Evolutionary conservation across 1,284 basidiomycete genomes (phyloP).

Genomic region (Ceratobasidium sp.): DNA sequence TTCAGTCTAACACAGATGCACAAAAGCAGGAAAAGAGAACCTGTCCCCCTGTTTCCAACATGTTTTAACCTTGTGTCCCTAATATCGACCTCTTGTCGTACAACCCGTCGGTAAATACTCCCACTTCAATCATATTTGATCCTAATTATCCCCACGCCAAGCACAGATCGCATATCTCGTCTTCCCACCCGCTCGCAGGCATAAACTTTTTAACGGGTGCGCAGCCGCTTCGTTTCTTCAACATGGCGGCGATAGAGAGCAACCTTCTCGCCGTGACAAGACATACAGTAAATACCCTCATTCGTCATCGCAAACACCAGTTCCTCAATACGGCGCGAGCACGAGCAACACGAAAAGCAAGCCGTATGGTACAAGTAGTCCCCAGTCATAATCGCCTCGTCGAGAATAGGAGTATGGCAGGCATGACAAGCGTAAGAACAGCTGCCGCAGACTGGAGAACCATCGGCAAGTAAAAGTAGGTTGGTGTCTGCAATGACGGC

Average conservation of each 20-base stretch:
- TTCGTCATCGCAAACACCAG: constrained; percentile 98
- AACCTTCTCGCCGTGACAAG: constrained; percentile 96
- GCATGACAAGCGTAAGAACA: constrained; percentile 98
- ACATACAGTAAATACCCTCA: constrained; percentile 99
- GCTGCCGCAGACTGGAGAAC: constrained; percentile 94
- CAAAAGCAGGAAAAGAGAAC: too few relatives aligned
- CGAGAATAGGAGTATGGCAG: constrained; percentile 89
- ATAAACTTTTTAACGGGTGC: too few relatives aligned
- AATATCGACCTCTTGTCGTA: too few relatives aligned
- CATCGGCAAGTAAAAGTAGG: constrained; percentile 93
- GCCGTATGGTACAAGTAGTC: constrained; percentile 98
- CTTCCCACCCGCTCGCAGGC: too few relatives aligned
- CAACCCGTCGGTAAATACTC: too few relatives aligned
- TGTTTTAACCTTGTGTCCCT: too few relatives aligned
- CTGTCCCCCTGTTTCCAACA: too few relatives aligned
- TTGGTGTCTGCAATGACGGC: constrained; percentile 86
- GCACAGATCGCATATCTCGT: too few relatives aligned
- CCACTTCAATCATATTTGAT: too few relatives aligned
- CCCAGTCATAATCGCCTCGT: constrained; percentile 99
- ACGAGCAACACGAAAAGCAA: constrained; percentile 98
- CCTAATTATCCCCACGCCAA: too few relatives aligned
- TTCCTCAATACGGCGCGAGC: constrained; percentile 94
- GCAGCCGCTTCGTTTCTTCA: constrained; percentile 67
- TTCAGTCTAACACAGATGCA: too few relatives aligned
- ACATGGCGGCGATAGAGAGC: constrained; percentile 90